Evolutionary conservation across 495 filamentous ascomycete genomes (phyloP), one percentile per base, ranked within the genome.

Genomic region (Choiromyces venosus): DNA sequence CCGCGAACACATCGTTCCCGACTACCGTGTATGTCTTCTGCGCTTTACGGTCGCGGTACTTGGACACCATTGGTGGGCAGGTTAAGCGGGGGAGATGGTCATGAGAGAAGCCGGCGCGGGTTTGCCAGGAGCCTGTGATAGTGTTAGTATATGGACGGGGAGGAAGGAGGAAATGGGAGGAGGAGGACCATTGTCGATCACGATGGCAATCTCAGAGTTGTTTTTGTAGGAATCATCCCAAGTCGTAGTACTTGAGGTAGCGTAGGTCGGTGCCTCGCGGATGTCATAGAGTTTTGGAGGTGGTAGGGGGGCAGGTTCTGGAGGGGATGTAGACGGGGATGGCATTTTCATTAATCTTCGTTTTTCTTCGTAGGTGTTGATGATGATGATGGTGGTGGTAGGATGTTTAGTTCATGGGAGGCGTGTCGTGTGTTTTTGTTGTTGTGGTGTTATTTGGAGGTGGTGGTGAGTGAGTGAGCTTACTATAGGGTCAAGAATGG

Each of bases 31-130:
- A 96, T 40, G 90, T 93, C 82, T 92, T 92, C 78, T 89, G 90
- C 40, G 96, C 83, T 83, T 98, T 98, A 69, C 95, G 90, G 81
- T 99, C 95, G 71, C 93, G 88, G 82, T 97, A 99, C 79, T 93
- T 90, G 70, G 95, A 90, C 88, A 94, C 94, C 76, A 97, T 91
- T 36, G 95, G 93, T 33, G 93, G 93, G 64, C 96, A 85, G 65
- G 88, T 85, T 39, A 98, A 85, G 70, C 93, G 88, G 1, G 96
- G 96, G 16, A 83, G 84, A 69, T 88, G 82, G 82, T 97, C 94
- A 81, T 94, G 95, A 37, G 93, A 95, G 93, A 93, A 99, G 46
- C 95, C 95, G 67, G 96, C 93, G 82, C 95, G 92, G 71, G 96
- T 89, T 40, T 88, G 86, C 67, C 91, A 95, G 21, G 95, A 93